These are phyloP conservation scores for Claviceps quebecensis DNA, from an alignment of 2,329 filamentous ascomycete genomes.

Conservation along the genomic window DNA sequence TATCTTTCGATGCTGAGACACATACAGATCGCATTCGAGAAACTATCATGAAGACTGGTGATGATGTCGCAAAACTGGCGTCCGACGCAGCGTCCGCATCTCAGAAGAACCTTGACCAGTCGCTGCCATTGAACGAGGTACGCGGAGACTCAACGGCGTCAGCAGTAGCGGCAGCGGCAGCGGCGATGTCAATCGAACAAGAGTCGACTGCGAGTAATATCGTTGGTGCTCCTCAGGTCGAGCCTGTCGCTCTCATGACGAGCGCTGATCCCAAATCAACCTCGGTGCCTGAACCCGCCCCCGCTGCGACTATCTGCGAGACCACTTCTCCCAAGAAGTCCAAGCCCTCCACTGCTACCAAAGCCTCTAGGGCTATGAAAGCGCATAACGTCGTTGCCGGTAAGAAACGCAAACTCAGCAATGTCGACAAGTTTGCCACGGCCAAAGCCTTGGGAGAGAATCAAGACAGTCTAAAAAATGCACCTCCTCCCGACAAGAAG, in stretches of 20 bases:
- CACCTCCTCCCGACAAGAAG: conserved; percentile 23
- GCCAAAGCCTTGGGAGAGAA: conserved; percentile 7
- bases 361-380: no score
- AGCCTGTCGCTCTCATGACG: conserved; percentile 2
- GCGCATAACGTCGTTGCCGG: conserved; percentile 10
- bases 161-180: not conserved
- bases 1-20: conserved; percentile 1
- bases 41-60: conserved; percentile 13
- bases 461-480: conserved; percentile 7
- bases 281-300: conserved; percentile 2
- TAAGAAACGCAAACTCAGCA: conserved; percentile 28
- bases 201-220: not conserved
- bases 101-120: conserved; percentile 2
- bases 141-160: conserved; percentile 1
- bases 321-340: no score
- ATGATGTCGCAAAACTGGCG: conserved; percentile 11
- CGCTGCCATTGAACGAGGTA: not conserved
- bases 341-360: no score
- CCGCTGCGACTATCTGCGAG: not conserved
- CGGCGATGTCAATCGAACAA: not conserved
- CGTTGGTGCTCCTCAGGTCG: not conserved
- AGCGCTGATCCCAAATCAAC: not conserved
- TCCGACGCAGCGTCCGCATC: conserved; percentile 10
- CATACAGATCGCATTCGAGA: conserved; percentile 14
- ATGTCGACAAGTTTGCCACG: conserved; percentile 13